Base-by-base conservation (phyloP, 495 filamentous ascomycete species). In the Clohesyomyces aquaticus region DNA sequence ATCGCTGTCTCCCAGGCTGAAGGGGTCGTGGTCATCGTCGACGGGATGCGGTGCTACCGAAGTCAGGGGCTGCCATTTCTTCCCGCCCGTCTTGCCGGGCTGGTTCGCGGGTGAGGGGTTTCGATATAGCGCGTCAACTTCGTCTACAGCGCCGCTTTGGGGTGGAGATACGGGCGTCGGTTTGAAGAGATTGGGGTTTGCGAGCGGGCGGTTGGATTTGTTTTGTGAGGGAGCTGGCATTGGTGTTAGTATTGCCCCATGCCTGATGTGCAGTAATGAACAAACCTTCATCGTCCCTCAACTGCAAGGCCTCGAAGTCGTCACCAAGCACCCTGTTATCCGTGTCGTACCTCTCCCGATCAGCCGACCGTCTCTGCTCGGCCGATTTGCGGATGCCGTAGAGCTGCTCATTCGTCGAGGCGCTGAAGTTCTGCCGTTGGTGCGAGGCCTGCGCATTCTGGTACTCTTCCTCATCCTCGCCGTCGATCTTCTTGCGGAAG, bases 11-110 rank as follows among this genome's bases (percentile, higher is more conserved):
- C 94, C 94, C 10, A 98, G 83, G 68, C 91, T 96, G 76, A 98
- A 98, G 0, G 94, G 94, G 71, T 98, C 94, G 68, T 95, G 90
- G 63, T 98, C 93, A 10, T 84, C 85, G 46, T 93, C 87, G 51
- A 71, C 76, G 29, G 95, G 94, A 53, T 84, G 88, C 4, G 95
- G 94, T 46, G 95, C 92, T 4, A 96, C 85, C 0, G 88, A 84
- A 28, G 91, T 89, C 54, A 98, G 78, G 16, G 95, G 94, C 75
- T 98, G 93, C 94, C 94, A 98, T 78, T 98, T 98, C 81, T 90
- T 94, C 71, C 79, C 80, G 23, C 76, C 74, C 1, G 75, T 66
- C 23, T 76, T 72, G 41, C 75, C 69, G 22, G 72, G 78, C 77
- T 80, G 38, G 72, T 72, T 53, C 70, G 60, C 56, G 69, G 72